A percentile compares a stretch with the other conserved stretches of the same genome.
phyloP scores from a whole-genome alignment of 441 rosid species.

The Populus hybrid region DNA sequence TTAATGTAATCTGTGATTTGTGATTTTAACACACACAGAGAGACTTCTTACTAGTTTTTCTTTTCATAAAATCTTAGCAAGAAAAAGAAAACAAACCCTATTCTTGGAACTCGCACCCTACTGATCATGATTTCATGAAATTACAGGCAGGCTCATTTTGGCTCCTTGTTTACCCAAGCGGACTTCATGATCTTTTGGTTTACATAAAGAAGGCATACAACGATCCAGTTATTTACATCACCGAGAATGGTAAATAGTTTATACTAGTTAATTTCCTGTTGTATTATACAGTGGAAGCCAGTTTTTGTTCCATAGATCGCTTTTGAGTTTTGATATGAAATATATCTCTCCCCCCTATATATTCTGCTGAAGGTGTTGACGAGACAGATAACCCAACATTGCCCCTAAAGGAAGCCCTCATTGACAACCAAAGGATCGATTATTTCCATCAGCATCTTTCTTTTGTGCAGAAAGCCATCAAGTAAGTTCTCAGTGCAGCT shows the following conservation, averaged over 20 bases:
- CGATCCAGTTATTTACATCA: conserved; percentile 12
- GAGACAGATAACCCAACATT: not conserved
- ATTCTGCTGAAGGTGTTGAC: not conserved
- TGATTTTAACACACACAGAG: not conserved
- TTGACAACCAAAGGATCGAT: not conserved
- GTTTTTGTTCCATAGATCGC: too few relatives aligned
- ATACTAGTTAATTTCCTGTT: too few relatives aligned
- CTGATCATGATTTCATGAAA: not conserved
- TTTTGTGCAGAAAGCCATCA: not conserved
- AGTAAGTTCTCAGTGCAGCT: not conserved
- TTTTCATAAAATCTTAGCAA: too few relatives aligned
- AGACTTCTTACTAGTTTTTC: not conserved
- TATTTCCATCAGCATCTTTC: not conserved
- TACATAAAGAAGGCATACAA: conserved; percentile 7
- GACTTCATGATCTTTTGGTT: conserved; percentile 3
- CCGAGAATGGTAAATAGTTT: conserved; percentile 12
- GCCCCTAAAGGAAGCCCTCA: not conserved
- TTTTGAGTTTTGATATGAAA: too few relatives aligned
- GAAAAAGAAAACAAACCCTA: too few relatives aligned
- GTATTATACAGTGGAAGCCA: not conserved
- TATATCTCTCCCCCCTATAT: not conserved
- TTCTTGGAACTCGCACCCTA: too few relatives aligned
- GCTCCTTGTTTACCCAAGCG: conserved; percentile 12
- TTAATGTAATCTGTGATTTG: not conserved
- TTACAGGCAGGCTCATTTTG: conserved; percentile 9